Evolutionary conservation across 306 rosid genomes (phyloP).

Genomic region (Psophocarpus tetragonolobus): DNA sequence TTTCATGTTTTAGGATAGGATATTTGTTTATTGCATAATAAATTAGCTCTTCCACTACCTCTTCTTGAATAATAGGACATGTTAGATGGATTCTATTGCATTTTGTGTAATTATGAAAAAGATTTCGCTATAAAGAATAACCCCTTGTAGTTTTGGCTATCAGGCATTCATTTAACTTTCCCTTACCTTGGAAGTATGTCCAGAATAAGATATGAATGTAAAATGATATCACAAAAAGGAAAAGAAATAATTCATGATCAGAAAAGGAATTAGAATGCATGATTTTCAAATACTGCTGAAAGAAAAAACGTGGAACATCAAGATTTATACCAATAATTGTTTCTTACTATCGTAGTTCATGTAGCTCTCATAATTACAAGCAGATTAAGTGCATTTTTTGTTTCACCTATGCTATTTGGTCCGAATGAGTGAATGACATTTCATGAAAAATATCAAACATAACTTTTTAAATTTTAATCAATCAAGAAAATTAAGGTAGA

Average conservation of each 20-base stretch:
- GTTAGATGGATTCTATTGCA: constrained; percentile 19
- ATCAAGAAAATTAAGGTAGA: not conserved
- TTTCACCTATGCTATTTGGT: not conserved
- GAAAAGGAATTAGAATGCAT: not conserved
- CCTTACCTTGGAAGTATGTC: not conserved
- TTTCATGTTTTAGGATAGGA: not conserved
- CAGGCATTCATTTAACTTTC: not conserved
- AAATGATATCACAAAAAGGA: not conserved
- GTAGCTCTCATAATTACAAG: not conserved
- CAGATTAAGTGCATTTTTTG: not conserved
- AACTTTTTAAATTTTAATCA: not conserved
- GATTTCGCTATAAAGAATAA: not conserved
- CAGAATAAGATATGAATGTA: not conserved
- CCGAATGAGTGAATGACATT: not conserved
- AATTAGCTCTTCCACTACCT: constrained; percentile 19
- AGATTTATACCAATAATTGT: not conserved
- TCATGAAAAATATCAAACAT: not conserved
- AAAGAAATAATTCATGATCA: not conserved
- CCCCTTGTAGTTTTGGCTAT: not conserved
- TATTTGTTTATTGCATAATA: constrained; percentile 21
- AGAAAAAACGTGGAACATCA: not conserved
- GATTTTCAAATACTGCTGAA: not conserved
- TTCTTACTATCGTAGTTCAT: not conserved
- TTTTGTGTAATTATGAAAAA: constrained; percentile 10
- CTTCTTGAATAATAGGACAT: constrained; percentile 11